phyloP scores from a whole-genome alignment of 108 stramenopile species.

The Cyclotella choctawhatcheeana region DNA sequence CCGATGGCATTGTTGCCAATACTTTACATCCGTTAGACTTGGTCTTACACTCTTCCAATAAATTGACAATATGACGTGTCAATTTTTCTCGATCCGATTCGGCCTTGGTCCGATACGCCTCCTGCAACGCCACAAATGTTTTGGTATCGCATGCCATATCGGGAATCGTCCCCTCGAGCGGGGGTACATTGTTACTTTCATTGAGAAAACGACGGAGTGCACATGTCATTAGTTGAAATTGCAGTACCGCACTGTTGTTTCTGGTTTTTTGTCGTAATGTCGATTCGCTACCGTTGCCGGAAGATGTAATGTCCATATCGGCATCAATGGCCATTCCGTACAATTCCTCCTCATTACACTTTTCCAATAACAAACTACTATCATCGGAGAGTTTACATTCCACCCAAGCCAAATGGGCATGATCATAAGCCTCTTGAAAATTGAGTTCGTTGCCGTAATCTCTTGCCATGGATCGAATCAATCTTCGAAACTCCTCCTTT shows the following conservation, averaged over 20 bases:
- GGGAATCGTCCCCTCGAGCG: constrained; percentile 88
- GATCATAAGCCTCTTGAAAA: constrained; percentile 81
- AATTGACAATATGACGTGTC: constrained; percentile 1
- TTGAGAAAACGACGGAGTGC: constrained; percentile 65
- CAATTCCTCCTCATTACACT: constrained; percentile 37
- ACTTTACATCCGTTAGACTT: constrained; percentile 19
- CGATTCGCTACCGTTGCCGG: neutral
- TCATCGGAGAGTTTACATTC: constrained; percentile 60
- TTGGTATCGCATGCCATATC: constrained; percentile 93
- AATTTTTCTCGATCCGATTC: constrained; percentile 61
- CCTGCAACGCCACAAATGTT: constrained; percentile 83
- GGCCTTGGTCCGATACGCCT: constrained; percentile 75
- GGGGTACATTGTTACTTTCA: constrained; percentile 63
- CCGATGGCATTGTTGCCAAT: constrained; percentile 37
- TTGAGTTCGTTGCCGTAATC: constrained; percentile 79
- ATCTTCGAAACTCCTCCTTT: constrained; percentile 80
- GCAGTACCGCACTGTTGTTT: constrained; percentile 22
- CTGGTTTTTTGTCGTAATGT: too few relatives aligned
- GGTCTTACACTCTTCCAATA: constrained; percentile 38
- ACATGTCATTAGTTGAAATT: constrained; percentile 45
- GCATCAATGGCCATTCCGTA: neutral
- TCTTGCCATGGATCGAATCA: constrained; percentile 62
- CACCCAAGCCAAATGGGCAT: constrained; percentile 87
- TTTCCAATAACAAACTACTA: constrained; percentile 48
- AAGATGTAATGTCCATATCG: neutral